Conservation (phyloP, 2,329 filamentous ascomycete species). For the Colletotrichum tropicicola region DNA sequence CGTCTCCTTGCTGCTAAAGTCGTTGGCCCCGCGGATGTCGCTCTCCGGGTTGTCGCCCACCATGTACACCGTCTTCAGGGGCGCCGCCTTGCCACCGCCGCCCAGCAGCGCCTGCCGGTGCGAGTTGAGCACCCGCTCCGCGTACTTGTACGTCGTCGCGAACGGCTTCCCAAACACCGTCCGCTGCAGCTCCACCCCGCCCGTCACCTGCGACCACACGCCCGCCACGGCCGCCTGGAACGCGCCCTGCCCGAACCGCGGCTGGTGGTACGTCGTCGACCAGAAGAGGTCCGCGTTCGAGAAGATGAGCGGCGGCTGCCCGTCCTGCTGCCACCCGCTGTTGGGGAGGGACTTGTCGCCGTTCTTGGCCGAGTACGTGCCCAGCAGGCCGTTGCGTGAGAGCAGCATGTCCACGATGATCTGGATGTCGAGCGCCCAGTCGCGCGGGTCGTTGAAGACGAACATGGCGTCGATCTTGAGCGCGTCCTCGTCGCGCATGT, state of each 20-base stretch:
- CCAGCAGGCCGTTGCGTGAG: constrained; percentile 80
- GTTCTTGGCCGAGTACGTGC: constrained; percentile 81
- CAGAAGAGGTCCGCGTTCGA: constrained; percentile 92
- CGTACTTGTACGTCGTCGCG: constrained; percentile 81
- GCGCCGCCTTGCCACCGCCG: constrained; percentile 36
- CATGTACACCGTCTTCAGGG: constrained; percentile 88
- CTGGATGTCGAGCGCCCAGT: constrained; percentile 93
- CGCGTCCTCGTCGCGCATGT: constrained; percentile 47
- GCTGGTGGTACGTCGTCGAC: constrained; percentile 85
- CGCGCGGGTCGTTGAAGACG: constrained; percentile 94
- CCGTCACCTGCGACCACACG: constrained; percentile 79
- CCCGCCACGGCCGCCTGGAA: constrained; percentile 86
- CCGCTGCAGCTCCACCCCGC: constrained; percentile 66
- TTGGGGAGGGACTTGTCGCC: constrained; percentile 71
- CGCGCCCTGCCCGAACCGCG: constrained; percentile 89
- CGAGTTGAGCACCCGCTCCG: constrained; percentile 75
- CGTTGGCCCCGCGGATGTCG: constrained; percentile 89
- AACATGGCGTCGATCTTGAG: constrained; percentile 90
- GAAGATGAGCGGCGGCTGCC: constrained; percentile 84
- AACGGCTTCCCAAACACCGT: constrained; percentile 86
- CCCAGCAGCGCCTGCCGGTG: constrained; percentile 62
- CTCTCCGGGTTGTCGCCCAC: constrained; percentile 90
- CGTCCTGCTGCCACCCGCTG: constrained; percentile 82
- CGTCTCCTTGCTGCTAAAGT: constrained; percentile 74
- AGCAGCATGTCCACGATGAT: constrained; percentile 85